These are phyloP conservation scores for Zymoseptoria ardabiliae DNA, from an alignment of 2,329 filamentous ascomycete species.

Conservation along the genomic window DNA sequence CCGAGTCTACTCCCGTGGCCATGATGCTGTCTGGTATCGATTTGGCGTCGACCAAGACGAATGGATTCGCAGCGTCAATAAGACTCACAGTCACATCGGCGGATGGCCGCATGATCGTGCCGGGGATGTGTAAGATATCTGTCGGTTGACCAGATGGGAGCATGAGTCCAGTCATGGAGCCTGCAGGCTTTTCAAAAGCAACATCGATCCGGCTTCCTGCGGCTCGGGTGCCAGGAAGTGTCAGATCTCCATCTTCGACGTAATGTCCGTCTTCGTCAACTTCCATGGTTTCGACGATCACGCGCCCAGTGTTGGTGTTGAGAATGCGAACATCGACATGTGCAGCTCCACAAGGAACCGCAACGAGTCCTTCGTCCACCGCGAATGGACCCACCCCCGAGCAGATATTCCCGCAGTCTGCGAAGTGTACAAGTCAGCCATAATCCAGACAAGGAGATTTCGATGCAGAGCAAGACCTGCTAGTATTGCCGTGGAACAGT, in stretches of 20 bases:
- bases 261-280: conserved; percentile 20
- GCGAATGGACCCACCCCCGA: conserved; percentile 21
- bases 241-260: conserved; percentile 18
- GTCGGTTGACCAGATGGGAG: conserved; percentile 12
- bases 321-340: conserved; percentile 18
- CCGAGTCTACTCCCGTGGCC: conserved; percentile 3
- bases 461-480: too few species aligned
- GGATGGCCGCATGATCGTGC: conserved; percentile 9
- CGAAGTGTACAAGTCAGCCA: background rate
- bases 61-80: conserved; percentile 20
- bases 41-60: conserved; percentile 12
- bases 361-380: conserved; percentile 18
- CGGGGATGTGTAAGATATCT: conserved; percentile 14
- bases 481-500: too few species aligned
- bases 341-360: conserved; percentile 11
- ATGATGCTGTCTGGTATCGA: conserved; percentile 8
- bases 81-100: conserved; percentile 14
- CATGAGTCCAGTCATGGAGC: conserved; percentile 18
- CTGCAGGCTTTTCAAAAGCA: conserved; percentile 14
- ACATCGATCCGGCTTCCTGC: conserved; percentile 15
- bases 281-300: conserved; percentile 19
- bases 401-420: conserved; percentile 22
- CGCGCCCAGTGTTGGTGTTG: conserved; percentile 20
- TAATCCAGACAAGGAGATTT: too few species aligned
- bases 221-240: conserved; percentile 10